These are phyloP conservation scores for Taphrina communis DNA, from an alignment of 1,139 yeast genomes.

Conservation along the genomic window DNA sequence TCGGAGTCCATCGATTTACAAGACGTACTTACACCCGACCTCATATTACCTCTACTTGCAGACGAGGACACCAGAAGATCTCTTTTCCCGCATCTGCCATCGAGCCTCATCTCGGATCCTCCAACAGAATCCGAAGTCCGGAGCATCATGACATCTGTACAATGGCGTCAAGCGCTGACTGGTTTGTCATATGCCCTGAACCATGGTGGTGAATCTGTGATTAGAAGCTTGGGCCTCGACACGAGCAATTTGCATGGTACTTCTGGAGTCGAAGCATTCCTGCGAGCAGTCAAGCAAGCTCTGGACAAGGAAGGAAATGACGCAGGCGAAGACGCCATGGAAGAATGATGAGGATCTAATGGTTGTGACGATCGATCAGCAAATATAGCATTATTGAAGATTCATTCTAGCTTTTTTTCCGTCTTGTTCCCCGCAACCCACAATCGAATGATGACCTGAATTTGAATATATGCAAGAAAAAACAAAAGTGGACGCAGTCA, in stretches of 20 bases:
- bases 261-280: constrained; percentile 27
- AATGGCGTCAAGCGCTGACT: constrained; percentile 23
- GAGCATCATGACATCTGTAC: constrained; percentile 24
- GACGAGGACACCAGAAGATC: constrained; percentile 10
- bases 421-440: no score
- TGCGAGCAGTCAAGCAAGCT: constrained; percentile 17
- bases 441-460: no score
- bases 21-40: constrained; percentile 22
- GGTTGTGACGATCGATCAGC: neutral
- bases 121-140: constrained; percentile 28
- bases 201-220: constrained; percentile 11
- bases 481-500: no score
- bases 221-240: constrained; percentile 21
- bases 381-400: no score
- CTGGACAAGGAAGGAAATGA: constrained; percentile 1
- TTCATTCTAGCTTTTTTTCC: no score
- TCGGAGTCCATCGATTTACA: constrained; percentile 12
- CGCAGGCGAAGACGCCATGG: constrained; percentile 19
- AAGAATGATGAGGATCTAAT: constrained; percentile 1
- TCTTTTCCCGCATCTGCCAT: constrained; percentile 26
- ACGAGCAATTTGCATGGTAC: neutral
- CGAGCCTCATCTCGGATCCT: constrained; percentile 21
- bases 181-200: constrained; percentile 19
- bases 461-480: no score
- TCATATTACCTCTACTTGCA: constrained; percentile 20